Base-by-base conservation (phyloP, 176 grass and related monocot species). In the Dactylis glomerata region DNA sequence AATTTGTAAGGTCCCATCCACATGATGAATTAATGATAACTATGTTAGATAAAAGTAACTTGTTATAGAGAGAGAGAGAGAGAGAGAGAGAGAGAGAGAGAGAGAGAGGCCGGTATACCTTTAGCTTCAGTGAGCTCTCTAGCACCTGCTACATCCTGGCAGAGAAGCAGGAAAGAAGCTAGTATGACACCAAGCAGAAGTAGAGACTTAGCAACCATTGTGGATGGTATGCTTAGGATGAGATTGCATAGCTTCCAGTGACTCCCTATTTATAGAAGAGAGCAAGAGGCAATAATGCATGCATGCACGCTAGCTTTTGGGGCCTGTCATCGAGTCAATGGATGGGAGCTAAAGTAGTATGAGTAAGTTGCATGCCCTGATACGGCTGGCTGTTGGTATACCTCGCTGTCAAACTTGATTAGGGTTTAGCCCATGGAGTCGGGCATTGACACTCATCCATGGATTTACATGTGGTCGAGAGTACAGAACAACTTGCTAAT, bases 81-180 rank as follows among this genome's bases (percentile, higher is more conserved):
- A 3, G 15, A 0, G 2, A 38, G 37, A 38, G 15, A 50, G 47
- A 63, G 27, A 61, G 23, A 13, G 57, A 24, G 12, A 42, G 22
- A 23, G 34, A 17, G 1, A 4, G 16, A 0, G 5, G 14, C 9
- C 23, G 44, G 19, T 14, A 32, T 57, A 80, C 81, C 87, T 31
- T 84, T 88, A 46, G 64, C 44, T 73, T 79, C 75, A 16, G 66
- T 84, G 44, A 88, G 75, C 75, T 84, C 81, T 61, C 81, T 84
- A 51, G 81, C 81, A 20, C 2, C 58, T 1, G 23, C 74, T 10
- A 20, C 64, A 2, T 83, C 52, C 11, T 72, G 74, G 33, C 15
- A 20, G 42, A 41, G 8, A 8, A 88, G 75, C 65, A 88, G 66
- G 22, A 72, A 20, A 26, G 81, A 84, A 34, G 75, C 87, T 28